These are phyloP conservation scores for Aspergillus terreus DNA, from an alignment of 2,329 filamentous ascomycete genomes.

Conservation along the genomic window DNA sequence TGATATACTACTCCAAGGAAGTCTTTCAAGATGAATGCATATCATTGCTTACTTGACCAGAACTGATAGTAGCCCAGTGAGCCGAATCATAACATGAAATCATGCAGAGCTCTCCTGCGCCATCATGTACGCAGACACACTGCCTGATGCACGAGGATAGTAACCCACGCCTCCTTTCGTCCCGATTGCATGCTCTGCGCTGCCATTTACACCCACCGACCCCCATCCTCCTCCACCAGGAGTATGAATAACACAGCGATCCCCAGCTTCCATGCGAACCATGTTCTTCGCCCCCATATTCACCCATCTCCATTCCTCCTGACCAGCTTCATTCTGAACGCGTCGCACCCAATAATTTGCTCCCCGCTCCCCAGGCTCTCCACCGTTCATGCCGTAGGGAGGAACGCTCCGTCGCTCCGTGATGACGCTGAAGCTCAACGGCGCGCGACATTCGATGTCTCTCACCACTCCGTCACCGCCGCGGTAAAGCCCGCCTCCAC, in stretches of 20 bases:
- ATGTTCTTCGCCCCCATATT: constrained; percentile 63
- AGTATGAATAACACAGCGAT: constrained; percentile 59
- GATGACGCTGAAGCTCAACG: constrained; percentile 75
- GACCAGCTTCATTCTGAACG: constrained; percentile 21
- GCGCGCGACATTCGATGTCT: constrained; percentile 80
- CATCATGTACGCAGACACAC: neutral
- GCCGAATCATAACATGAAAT: neutral
- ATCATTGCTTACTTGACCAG: too few relatives aligned
- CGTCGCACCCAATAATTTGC: constrained; percentile 51
- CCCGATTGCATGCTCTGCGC: constrained; percentile 12
- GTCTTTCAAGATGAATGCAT: too few relatives aligned
- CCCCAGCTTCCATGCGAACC: constrained; percentile 56
- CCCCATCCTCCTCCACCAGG: constrained; percentile 50
- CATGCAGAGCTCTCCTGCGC: constrained; percentile 1
- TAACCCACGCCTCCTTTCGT: neutral
- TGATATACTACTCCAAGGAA: too few relatives aligned
- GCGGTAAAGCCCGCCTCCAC: constrained; percentile 62
- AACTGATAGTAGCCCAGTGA: neutral
- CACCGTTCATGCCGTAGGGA: constrained; percentile 80
- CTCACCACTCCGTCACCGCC: constrained; percentile 75
- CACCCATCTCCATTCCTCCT: constrained; percentile 46
- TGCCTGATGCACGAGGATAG: constrained; percentile 1
- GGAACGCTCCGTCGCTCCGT: constrained; percentile 71
- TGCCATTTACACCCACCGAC: constrained; percentile 18
- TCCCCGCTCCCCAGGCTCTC: constrained; percentile 68